Percentiles rank a stretch among this genome's conserved stretches.
Conservation (phyloP, 2,329 filamentous ascomycete genomes). For the Claviceps maximensis region DNA sequence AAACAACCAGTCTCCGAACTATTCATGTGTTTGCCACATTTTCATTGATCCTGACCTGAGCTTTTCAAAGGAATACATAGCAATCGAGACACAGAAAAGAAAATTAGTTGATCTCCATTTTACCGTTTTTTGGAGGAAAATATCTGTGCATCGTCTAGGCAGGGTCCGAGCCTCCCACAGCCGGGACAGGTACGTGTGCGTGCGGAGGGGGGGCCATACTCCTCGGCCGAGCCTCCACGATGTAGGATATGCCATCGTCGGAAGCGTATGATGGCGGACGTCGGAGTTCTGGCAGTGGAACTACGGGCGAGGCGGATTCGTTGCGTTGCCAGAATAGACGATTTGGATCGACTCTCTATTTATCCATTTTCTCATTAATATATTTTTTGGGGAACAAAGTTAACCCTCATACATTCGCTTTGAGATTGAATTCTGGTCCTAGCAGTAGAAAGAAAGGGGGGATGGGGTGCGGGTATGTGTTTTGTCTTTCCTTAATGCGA, state of each 20-base stretch:
- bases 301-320: constrained; percentile 20
- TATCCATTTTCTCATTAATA: no score
- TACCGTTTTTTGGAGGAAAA: neutral
- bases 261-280: constrained; percentile 66
- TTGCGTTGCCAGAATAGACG: constrained; percentile 70
- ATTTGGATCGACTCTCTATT: constrained; percentile 62
- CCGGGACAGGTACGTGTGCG: neutral
- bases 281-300: constrained; percentile 13
- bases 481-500: neutral
- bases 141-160: neutral
- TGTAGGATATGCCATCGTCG: constrained; percentile 61
- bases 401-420: neutral
- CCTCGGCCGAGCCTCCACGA: constrained; percentile 52
- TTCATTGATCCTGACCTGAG: no score
- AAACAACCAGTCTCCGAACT: no score
- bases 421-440: neutral
- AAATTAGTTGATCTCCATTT: no score
- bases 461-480: neutral
- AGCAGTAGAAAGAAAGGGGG: neutral
- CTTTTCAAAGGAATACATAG: no score
- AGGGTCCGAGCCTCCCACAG: neutral
- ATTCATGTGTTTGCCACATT: no score
- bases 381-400: no score
- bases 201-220: constrained; percentile 40
- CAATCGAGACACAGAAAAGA: no score